Evolutionary conservation across 495 filamentous ascomycete genomes (phyloP).

Genomic region (Penicillium odoratum): DNA sequence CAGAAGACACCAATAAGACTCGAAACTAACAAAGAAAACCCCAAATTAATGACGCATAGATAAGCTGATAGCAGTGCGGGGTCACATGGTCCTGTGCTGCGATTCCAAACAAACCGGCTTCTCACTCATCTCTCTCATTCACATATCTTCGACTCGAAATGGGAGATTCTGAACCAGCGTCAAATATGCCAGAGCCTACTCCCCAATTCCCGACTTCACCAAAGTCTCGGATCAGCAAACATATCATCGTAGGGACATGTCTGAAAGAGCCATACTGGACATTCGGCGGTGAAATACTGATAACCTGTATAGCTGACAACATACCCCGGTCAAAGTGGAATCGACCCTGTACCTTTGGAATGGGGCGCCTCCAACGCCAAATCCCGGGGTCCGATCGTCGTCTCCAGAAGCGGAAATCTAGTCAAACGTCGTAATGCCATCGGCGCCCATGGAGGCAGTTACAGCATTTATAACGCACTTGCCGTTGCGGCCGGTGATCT

Average conservation of each 20-base stretch:
- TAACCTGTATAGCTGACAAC: conserved; percentile 60
- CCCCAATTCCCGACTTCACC: conserved; percentile 27
- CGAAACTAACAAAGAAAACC: background rate
- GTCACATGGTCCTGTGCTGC: conserved; percentile 17
- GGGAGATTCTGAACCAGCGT: conserved; percentile 22
- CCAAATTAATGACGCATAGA: conserved; percentile 15
- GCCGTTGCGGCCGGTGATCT: conserved; percentile 91
- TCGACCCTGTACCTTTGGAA: conserved; percentile 82
- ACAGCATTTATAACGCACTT: conserved; percentile 93
- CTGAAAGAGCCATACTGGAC: background rate
- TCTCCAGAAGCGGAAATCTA: conserved; percentile 72
- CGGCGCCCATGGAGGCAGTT: conserved; percentile 95
- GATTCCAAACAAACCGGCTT: conserved; percentile 4
- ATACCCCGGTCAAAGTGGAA: conserved; percentile 91
- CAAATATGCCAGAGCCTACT: conserved; percentile 24
- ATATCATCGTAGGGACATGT: conserved; percentile 40
- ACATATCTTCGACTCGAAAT: conserved; percentile 15
- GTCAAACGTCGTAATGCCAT: conserved; percentile 84
- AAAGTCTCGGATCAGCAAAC: conserved; percentile 39
- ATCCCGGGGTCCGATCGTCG: conserved; percentile 84
- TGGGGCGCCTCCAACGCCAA: conserved; percentile 81
- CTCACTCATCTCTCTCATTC: conserved; percentile 4
- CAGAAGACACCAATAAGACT: background rate
- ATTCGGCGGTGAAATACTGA: background rate
- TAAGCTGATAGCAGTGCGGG: conserved; percentile 32